Evolutionary conservation across 768 basidiomycete genomes (phyloP).

Genomic region (Boletus rufocinnamomeus): DNA sequence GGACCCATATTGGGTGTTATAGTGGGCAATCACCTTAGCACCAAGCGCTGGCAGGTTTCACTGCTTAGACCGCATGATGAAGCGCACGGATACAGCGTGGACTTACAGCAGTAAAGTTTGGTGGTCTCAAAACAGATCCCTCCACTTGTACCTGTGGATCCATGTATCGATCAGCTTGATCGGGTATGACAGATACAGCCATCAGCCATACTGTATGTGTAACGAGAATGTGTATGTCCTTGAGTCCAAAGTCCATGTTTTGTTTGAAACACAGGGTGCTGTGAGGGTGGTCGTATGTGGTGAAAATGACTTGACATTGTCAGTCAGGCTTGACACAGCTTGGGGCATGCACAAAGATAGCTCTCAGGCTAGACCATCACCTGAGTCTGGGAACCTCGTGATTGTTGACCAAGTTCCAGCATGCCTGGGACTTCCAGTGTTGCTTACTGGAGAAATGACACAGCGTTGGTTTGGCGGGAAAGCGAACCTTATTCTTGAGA

Average conservation of each 20-base stretch:
- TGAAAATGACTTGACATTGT: not conserved
- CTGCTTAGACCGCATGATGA: not conserved
- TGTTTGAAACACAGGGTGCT: not conserved
- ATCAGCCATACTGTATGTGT: slow-evolving; percentile 48
- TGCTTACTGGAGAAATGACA: not conserved
- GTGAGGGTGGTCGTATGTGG: slow-evolving; percentile 1
- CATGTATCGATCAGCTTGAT: not conserved
- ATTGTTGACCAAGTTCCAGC: slow-evolving; percentile 12
- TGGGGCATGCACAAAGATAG: slow-evolving; percentile 10
- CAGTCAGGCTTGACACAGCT: not conserved
- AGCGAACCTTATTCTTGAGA: not conserved
- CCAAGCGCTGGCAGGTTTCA: slow-evolving; percentile 53
- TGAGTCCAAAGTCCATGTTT: slow-evolving; percentile 56
- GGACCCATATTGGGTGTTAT: slow-evolving; percentile 52
- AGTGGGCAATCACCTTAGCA: slow-evolving; percentile 72
- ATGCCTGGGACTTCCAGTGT: slow-evolving; percentile 19
- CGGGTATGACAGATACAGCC: not conserved
- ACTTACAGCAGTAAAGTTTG: slow-evolving; percentile 55
- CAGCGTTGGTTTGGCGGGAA: not conserved
- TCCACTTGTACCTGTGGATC: slow-evolving; percentile 62
- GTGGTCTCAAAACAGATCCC: slow-evolving; percentile 71
- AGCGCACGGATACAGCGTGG: not conserved
- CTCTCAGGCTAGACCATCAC: slow-evolving; percentile 11
- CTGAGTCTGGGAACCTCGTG: slow-evolving; percentile 3
- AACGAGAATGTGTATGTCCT: slow-evolving; percentile 64